Percentiles rank a stretch among this genome's conserved stretches.
phyloP scores from a whole-genome alignment of 352 stramenopile species.

The Achlya hypogyna region DNA sequence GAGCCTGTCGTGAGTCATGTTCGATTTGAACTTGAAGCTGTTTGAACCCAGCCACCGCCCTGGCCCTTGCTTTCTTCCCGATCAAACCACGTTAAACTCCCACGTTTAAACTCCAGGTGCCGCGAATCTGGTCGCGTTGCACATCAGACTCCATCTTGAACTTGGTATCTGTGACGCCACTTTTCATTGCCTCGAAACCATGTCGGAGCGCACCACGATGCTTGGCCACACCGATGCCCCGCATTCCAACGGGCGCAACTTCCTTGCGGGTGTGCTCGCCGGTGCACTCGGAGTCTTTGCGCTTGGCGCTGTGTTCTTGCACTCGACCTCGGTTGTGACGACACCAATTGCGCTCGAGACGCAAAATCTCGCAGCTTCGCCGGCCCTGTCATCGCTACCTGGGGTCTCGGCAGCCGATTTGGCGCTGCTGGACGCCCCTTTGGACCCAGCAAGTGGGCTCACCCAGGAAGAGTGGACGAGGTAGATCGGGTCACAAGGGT shows the following conservation, averaged over 20 bases:
- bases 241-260: not conserved
- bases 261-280: not conserved
- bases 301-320: not conserved
- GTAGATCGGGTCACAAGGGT: not conserved
- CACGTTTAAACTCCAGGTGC: not conserved
- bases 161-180: no score
- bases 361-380: not conserved
- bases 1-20: not conserved
- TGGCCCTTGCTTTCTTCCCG: not conserved
- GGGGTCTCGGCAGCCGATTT: not conserved
- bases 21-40: not conserved
- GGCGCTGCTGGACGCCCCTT: not conserved
- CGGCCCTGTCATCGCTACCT: not conserved
- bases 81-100: not conserved
- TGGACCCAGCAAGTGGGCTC: not conserved
- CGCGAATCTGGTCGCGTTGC: not conserved
- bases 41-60: not conserved
- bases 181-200: not conserved
- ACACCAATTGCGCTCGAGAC: not conserved
- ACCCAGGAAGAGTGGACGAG: not conserved
- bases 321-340: not conserved
- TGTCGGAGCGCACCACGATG: not conserved
- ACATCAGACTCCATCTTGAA: not conserved
- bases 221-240: not conserved
- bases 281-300: not conserved